Base-by-base conservation (phyloP, 1,139 yeast genomes). In the Taphrina wiesneri region DNA sequence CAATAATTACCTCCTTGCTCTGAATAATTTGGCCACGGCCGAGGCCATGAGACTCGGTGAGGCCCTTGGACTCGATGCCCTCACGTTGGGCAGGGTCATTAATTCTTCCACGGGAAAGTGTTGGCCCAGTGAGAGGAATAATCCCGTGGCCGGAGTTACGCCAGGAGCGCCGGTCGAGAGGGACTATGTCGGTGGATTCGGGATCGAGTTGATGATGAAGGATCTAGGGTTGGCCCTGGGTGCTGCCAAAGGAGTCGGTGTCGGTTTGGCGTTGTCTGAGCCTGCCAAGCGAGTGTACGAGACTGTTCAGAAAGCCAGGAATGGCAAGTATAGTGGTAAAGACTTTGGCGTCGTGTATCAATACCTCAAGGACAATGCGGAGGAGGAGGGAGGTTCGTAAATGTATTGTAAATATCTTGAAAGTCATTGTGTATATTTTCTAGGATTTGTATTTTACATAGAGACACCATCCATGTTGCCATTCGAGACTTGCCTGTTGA, bases 1-100 rank as follows among this genome's bases (percentile, higher is more conserved):
- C 63, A 84, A 84, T 75, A 84, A 84, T 73, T 84, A 84, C 72
- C 77, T 84, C 63, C 77, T 84, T 67, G 87, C 87, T 0, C 77
- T 84, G 39, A 82, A 84, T 52, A 84, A 84, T 74, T 78, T 84
- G 71, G 87, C 87, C 0, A 84, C 84, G 15, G 83, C 85, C 5
- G 87, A 84, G 72, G 83, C 86, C 7, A 83, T 84, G 77, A 85
- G 82, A 69, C 76, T 84, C 70, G 87, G 87, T n/a, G 77, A 78
- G 69, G 77, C 83, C 2, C 79, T 83, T 68, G 85, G 85, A 3
- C 78, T 84, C 68, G 80, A 84, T 73, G 75, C 83, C 72, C 74
- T 78, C 54, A 76, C 79, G 66, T 83, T 83, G 71, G 83, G 86
- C 26, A 79, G 82, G 66, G 78, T 84, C 68, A 85, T 84, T 28